Evolutionary conservation across 164 flowering plant genomes (phyloP).

Genomic region (Euptelea pleiosperma): DNA sequence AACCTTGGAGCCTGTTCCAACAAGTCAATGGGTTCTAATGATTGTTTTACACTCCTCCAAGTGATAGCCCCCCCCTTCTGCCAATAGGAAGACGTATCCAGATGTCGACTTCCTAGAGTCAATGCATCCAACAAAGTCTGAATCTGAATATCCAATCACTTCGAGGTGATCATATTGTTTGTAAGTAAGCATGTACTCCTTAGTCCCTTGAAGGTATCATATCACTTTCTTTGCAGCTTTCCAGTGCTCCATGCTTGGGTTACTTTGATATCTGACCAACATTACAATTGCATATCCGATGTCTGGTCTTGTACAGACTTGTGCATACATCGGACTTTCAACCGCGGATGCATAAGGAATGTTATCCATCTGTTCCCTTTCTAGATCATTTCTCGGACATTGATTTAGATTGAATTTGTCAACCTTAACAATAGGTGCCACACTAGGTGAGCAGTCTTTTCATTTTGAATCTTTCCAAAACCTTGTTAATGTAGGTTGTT

Average conservation of each 20-base stretch:
- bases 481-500: not conserved
- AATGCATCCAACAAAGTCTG: not conserved
- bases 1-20: no score
- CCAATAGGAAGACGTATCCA: not conserved
- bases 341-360: not conserved
- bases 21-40: not conserved
- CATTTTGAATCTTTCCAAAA: not conserved
- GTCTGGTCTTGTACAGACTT: not conserved
- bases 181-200: not conserved
- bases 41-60: not conserved
- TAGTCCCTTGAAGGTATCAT: not conserved
- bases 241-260: not conserved
- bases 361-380: not conserved
- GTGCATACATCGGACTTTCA: not conserved
- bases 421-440: not conserved
- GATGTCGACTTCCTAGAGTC: not conserved
- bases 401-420: not conserved
- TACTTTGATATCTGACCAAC: not conserved
- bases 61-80: not conserved
- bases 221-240: not conserved
- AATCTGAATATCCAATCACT: no score
- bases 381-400: not conserved
- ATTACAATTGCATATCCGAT: not conserved
- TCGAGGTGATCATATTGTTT: no score
- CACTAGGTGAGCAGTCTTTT: not conserved